phyloP scores from a whole-genome alignment of 306 rosid genomes.

The Pachyrhizus erosus region DNA sequence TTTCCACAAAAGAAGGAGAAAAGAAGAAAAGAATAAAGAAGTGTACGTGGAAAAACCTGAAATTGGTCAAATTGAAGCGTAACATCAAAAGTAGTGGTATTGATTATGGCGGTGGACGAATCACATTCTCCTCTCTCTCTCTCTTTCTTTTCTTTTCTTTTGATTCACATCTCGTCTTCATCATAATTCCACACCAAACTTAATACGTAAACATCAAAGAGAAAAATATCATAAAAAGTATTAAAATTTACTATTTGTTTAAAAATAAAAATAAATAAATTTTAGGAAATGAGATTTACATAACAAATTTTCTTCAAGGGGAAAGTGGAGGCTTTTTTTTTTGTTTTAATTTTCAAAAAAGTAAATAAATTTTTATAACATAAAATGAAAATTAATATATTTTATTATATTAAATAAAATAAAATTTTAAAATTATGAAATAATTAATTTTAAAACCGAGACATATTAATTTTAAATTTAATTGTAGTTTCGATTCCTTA shows the following conservation, averaged over 20 bases:
- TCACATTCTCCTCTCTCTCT: background rate
- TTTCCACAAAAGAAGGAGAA: too few species aligned
- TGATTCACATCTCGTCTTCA: background rate
- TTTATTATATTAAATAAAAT: too few species aligned
- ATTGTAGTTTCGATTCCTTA: too few species aligned
- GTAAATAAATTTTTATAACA: too few species aligned
- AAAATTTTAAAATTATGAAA: too few species aligned
- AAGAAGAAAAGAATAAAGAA: too few species aligned
- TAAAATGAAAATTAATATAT: background rate
- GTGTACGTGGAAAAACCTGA: too few species aligned
- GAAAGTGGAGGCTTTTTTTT: background rate
- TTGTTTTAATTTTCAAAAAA: too few species aligned
- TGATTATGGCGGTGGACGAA: background rate
- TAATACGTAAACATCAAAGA: background rate
- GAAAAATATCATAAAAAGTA: background rate
- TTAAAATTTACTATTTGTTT: background rate
- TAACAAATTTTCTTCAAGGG: too few species aligned
- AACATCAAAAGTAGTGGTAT: background rate
- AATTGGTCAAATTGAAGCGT: too few species aligned
- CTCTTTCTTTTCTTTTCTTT: background rate
- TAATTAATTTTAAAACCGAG: too few species aligned
- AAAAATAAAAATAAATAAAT: background rate
- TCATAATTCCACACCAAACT: background rate
- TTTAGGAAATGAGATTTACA: background rate
- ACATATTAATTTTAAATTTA: too few species aligned